Base-by-base conservation (phyloP, 495 filamentous ascomycete species). In the Entonaema liquescens region DNA sequence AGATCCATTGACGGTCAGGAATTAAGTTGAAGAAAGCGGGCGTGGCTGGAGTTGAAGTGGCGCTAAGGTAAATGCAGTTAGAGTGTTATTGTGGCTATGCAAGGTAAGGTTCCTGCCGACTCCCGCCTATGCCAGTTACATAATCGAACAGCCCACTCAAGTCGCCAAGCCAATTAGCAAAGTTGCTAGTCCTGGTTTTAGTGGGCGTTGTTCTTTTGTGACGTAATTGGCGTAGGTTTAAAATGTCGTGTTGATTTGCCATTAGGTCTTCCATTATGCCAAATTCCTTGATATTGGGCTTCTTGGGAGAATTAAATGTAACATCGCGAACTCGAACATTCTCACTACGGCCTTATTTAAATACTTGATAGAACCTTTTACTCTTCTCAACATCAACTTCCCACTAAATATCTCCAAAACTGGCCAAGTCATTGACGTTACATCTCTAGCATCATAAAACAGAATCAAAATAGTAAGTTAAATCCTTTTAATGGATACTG, bases 261-360 rank as follows among this genome's bases (percentile, higher is more conserved):
- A 21, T 53, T 21, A 50, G 19, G 21, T 49, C 44, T 15, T 9
- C 21, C 44, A 40, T 35, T 5, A 50, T 61, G 65, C 35, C 35
- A 49, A 12, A 17, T 67, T 67, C 47, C 64, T 31, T 61, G 64
- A 67, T 67, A 54, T 59, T 59, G 9, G 44, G 26, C 31, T 12
- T 35, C 29, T 25, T 17, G 28, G 31, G 36, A 53, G 49, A 53
- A 21, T 53, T 29, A 13, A 53, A 28, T 53, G 23, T 11, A 53
- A 53, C 49, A 11, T 5, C 25, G n/a, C 13, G 28, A 28, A 28
- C 49, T 53, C 7, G 49, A 29, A 53, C 49, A 29, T 53, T 53
- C 49, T 38, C 11, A 23, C 12, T 7, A 15, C 23, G 1, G 26
- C 25, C 8, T 12, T 38, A 47, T 38, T 55, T 63, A 53, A 53